Evolutionary conservation across 192 early-diverging fungal species (phyloP), one percentile per base, ranked within the genome.

Genomic region (Coemansia sp.): DNA sequence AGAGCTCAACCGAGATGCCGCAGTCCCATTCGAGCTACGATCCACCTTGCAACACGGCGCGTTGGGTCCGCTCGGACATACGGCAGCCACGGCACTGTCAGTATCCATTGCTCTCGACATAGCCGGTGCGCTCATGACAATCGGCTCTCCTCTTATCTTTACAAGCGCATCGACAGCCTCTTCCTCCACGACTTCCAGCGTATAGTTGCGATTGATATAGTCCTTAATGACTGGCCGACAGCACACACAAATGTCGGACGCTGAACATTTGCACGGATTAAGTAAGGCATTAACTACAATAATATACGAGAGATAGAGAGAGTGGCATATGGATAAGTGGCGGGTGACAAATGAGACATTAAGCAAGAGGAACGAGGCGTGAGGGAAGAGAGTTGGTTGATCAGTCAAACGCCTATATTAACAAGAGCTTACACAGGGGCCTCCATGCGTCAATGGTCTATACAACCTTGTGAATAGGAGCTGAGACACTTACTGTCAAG

Each of bases 191-290:
- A 82, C 57, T 2, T 37, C 67, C 34, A 64, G 38, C 63, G 74
- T 73, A 36, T 75, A 81, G n/a, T 71, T 63, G n/a, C 66, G 67
- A 21, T 77, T 62, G 27, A 81, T 70, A 38, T 71, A 75, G 45
- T 73, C 70, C 6, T 73, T 62, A 61, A 85, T 75, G 11, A 72
- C 61, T 9, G 75, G 69, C 44, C 74, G 71, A 66, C 84, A 85
- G 51, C 84, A 85, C 21, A 68, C 73, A 45, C 84, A 85, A 10
- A 77, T 73, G 38, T 64, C 51, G 38, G 69, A 58, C 17, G 72
- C 61, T 4, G 69, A 67, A 59, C 84, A 85, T 27, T 73, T 57
- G 59, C 84, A 85, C 36, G 84, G 84, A 62, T 85, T 85, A 9
- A 85, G 78, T 62, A 85, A 62, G 39, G 71, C 75, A 34, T 79